phyloP scores from a whole-genome alignment of 768 basidiomycete species.

The Mycena crocata region DNA sequence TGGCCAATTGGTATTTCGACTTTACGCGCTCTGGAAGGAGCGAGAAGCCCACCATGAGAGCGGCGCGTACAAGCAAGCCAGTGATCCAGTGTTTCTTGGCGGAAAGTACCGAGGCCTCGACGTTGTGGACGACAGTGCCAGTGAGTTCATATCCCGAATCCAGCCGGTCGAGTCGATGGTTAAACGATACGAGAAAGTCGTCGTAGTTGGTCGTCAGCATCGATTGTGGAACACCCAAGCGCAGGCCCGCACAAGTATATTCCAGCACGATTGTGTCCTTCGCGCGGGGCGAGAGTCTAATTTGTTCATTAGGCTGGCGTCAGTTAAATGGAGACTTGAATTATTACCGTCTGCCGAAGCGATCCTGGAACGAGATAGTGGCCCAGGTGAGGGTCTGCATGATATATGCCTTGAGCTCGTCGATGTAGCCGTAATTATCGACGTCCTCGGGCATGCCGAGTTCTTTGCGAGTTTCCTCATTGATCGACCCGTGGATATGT shows the following conservation, averaged over 20 bases:
- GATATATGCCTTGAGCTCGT: constrained; percentile 30
- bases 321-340: too few species aligned
- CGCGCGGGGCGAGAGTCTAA: constrained; percentile 27
- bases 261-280: constrained; percentile 33
- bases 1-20: constrained; percentile 17
- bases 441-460: constrained; percentile 23
- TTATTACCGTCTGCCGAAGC: constrained; percentile 24
- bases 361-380: constrained; percentile 26
- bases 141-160: constrained; percentile 26
- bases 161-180: constrained; percentile 24
- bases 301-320: too few species aligned
- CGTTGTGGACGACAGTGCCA: constrained; percentile 21
- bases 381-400: constrained; percentile 33
- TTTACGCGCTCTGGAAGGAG: constrained; percentile 26
- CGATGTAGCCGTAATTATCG: constrained; percentile 26
- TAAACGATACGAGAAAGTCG: constrained; percentile 29
- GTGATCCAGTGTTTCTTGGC: constrained; percentile 25
- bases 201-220: constrained; percentile 30
- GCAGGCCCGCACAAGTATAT: constrained; percentile 29
- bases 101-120: constrained; percentile 22
- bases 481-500: constrained; percentile 25
- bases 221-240: constrained; percentile 26
- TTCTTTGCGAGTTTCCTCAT: constrained; percentile 26
- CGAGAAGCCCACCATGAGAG: constrained; percentile 30
- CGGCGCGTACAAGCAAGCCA: constrained; percentile 13